A percentile compares a stretch with the other conserved stretches of the same genome.
phyloP scores from a whole-genome alignment of 1,284 basidiomycete genomes.

The Tylopilus sp. region DNA sequence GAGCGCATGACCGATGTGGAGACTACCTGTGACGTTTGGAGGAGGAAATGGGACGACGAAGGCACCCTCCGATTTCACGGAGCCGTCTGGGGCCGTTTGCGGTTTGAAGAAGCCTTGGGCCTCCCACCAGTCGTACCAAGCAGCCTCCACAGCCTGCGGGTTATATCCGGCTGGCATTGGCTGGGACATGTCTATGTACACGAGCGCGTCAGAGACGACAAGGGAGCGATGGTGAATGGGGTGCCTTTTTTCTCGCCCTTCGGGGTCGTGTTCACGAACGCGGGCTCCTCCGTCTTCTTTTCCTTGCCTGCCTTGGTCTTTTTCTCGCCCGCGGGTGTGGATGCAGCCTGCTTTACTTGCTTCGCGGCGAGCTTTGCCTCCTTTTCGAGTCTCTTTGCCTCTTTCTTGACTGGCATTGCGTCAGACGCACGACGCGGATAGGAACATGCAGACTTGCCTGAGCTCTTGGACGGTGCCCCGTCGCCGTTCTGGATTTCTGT shows the following conservation, averaged over 20 bases:
- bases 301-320: constrained; percentile 75
- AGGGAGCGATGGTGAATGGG: constrained; percentile 8
- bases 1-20: constrained; percentile 96
- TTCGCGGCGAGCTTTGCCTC: constrained; percentile 82
- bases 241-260: constrained; percentile 88
- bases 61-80: constrained; percentile 55
- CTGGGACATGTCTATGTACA: constrained; percentile 68
- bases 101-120: constrained; percentile 90
- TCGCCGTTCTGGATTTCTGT: constrained; percentile 2
- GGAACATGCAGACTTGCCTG: constrained; percentile 23
- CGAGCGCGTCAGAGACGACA: background rate
- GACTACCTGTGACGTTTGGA: constrained; percentile 96
- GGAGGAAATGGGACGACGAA: constrained; percentile 94
- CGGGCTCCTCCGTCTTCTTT: constrained; percentile 64
- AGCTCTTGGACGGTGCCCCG: constrained; percentile 34
- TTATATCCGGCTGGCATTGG: constrained; percentile 93
- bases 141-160: constrained; percentile 90
- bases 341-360: constrained; percentile 49
- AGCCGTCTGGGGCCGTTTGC: constrained; percentile 56
- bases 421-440: constrained; percentile 1
- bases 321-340: constrained; percentile 50
- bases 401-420: constrained; percentile 58
- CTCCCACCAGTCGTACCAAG: constrained; percentile 99
- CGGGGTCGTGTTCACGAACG: constrained; percentile 84
- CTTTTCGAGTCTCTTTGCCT: constrained; percentile 66